Base-by-base conservation (phyloP, 139 green algal species). In the Monoraphidium neglectum region DNA sequence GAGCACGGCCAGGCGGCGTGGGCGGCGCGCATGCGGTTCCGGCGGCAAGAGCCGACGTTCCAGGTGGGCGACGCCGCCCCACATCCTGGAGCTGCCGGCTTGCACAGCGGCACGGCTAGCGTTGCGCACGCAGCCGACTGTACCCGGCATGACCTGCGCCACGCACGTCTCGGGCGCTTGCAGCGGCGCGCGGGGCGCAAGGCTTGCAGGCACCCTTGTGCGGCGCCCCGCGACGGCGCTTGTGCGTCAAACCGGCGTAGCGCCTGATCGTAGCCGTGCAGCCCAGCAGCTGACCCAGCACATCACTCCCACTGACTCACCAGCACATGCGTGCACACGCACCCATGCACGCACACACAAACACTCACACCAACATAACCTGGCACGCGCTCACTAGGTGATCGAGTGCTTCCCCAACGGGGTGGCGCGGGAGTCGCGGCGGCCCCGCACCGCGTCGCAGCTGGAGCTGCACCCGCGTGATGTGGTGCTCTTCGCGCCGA, bases 391-490 rank as follows among this genome's bases (percentile, higher is more conserved):
- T 37, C 37, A 69, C 21, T 46, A 84, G 73, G 79, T 84, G 28
- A 81, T 84, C 28, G 73, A 84, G 60, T 84, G 77, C 43, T 51
- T 74, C 32, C 72, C 73, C 43, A 63, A 67, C 47, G 79, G 68
- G 26, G 53, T 70, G 32, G 79, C 79, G 30, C 57, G 76, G 46
- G 79, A 84, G 60, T 32, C 70, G 59, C 56, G 66, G 32, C 51
- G 36, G 35, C 57, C 71, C 4, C 63, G 70, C 33, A 77, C 47
- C 8, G 67, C 73, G 4, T 47, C 77, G 68, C 28, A 79, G 64
- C 72, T 88, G 65, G 76, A 63, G 23, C 74, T 88, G 18, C 83
- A 88, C 79, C 76, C 79, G 8, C 60, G 83, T 0, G 83, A 88
- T 43, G 62, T 87, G 10, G 66, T 54, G 0, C 77, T 87, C 0